Evolutionary conservation across 108 stramenopile species (phyloP).

Genomic region (Cyclotella cryptica): DNA sequence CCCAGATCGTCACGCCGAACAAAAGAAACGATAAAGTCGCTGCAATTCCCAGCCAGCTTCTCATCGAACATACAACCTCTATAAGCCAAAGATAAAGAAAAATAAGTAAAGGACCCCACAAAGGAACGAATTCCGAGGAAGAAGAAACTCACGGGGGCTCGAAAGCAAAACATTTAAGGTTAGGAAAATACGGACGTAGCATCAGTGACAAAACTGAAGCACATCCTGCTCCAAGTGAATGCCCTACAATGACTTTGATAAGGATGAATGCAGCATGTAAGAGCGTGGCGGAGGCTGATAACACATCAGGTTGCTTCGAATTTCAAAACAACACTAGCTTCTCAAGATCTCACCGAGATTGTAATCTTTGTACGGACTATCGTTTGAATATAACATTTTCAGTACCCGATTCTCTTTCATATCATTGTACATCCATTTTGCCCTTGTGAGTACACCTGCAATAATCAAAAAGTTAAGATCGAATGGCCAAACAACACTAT

Average conservation of each 20-base stretch:
- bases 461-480: background rate
- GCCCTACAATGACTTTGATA: slow-evolving; percentile 3
- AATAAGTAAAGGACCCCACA: background rate
- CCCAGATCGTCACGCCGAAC: slow-evolving; percentile 40
- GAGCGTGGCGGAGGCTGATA: no score
- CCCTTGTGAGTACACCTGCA: slow-evolving; percentile 20
- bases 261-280: background rate
- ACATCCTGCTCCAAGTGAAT: slow-evolving; percentile 34
- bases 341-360: slow-evolving; percentile 2
- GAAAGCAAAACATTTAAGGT: slow-evolving; percentile 25
- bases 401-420: slow-evolving; percentile 15
- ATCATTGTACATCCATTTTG: slow-evolving; percentile 38
- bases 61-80: slow-evolving; percentile 50
- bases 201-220: slow-evolving; percentile 19
- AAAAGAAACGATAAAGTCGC: slow-evolving; percentile 35
- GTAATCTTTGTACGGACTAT: slow-evolving; percentile 27
- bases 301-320: background rate
- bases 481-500: background rate
- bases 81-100: background rate
- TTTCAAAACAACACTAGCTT: background rate
- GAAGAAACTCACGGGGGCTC: slow-evolving; percentile 23
- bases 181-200: slow-evolving; percentile 25
- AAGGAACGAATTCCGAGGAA: background rate
- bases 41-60: slow-evolving; percentile 17
- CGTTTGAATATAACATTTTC: slow-evolving; percentile 17